Evolutionary conservation across 768 basidiomycete species (phyloP).

Genomic region (Psilocybe tampanensis): DNA sequence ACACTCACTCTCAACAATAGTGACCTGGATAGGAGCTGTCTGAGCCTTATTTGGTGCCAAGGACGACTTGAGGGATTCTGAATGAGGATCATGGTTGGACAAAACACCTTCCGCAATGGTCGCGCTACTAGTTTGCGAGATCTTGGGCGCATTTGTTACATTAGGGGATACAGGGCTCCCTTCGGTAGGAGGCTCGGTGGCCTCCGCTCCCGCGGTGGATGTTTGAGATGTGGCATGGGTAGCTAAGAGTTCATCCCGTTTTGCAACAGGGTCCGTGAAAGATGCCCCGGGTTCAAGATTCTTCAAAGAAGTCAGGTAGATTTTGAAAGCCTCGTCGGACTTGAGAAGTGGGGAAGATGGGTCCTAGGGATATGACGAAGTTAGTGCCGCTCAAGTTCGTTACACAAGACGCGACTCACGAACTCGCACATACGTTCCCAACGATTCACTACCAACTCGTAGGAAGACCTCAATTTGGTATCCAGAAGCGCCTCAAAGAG

Average conservation of each 20-base stretch:
- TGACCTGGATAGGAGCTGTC: conserved; percentile 73
- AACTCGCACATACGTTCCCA: conserved; percentile 88
- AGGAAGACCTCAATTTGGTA: conserved; percentile 66
- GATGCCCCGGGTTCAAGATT: conserved; percentile 58
- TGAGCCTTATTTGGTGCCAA: conserved; percentile 46
- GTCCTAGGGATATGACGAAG: conserved; percentile 44
- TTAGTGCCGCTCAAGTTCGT: background rate
- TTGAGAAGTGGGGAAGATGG: conserved; percentile 67
- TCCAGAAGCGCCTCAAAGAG: conserved; percentile 68
- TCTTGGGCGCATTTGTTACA: conserved; percentile 8
- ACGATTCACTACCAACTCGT: conserved; percentile 71
- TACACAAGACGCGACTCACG: conserved; percentile 62
- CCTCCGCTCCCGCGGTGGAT: conserved; percentile 9
- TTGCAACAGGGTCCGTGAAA: conserved; percentile 65
- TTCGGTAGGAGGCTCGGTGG: conserved; percentile 15
- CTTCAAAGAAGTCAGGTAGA: conserved; percentile 73
- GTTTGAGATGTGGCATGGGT: conserved; percentile 25
- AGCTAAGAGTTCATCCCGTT: conserved; percentile 65
- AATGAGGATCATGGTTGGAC: conserved; percentile 22
- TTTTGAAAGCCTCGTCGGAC: conserved; percentile 72
- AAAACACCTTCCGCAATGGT: conserved; percentile 52
- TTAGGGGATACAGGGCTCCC: conserved; percentile 6
- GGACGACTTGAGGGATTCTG: conserved; percentile 43
- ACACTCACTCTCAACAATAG: conserved; percentile 77
- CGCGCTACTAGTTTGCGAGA: conserved; percentile 33